Evolutionary conservation across 352 stramenopile species (phyloP).

Genomic region (Pythium utonaiense): DNA sequence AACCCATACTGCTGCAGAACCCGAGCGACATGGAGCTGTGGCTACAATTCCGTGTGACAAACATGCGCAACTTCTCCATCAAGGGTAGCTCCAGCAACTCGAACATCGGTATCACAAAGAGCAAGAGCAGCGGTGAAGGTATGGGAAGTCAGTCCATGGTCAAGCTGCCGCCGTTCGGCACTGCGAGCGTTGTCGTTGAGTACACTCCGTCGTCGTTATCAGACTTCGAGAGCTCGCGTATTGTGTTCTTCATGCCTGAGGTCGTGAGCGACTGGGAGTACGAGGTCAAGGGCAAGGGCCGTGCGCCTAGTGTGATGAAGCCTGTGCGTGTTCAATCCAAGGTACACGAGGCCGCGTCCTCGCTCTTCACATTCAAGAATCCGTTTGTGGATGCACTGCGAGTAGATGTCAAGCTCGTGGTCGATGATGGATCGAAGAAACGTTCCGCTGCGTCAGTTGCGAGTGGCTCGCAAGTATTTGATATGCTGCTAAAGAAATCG

Average conservation of each 20-base stretch:
- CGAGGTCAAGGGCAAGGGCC: slow-evolving; percentile 66
- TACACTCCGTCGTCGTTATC: slow-evolving; percentile 91
- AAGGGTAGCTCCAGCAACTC: slow-evolving; percentile 25
- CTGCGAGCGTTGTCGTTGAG: slow-evolving; percentile 63
- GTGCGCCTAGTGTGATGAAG: slow-evolving; percentile 89
- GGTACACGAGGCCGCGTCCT: slow-evolving; percentile 78
- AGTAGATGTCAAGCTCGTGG: slow-evolving; percentile 74
- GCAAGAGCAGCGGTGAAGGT: neutral
- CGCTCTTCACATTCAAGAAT: slow-evolving; percentile 92
- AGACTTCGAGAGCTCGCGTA: slow-evolving; percentile 59
- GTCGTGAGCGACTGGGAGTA: slow-evolving; percentile 91
- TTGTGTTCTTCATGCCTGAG: slow-evolving; percentile 72
- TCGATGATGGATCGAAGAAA: slow-evolving; percentile 18
- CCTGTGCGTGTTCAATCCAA: slow-evolving; percentile 59
- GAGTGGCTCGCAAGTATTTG: slow-evolving; percentile 38
- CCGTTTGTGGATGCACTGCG: slow-evolving; percentile 82
- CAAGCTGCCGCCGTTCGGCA: slow-evolving; percentile 63
- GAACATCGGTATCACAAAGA: neutral
- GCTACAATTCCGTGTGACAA: slow-evolving; percentile 67
- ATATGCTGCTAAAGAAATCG: slow-evolving; percentile 71
- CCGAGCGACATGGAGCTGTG: slow-evolving; percentile 75
- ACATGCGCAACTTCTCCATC: slow-evolving; percentile 90
- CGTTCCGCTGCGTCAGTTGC: neutral
- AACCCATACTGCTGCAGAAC: slow-evolving; percentile 88
- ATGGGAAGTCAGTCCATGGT: slow-evolving; percentile 19